Evolutionary conservation across 192 early-diverging fungal genomes (phyloP).

Genomic region (Coemansia sp.): DNA sequence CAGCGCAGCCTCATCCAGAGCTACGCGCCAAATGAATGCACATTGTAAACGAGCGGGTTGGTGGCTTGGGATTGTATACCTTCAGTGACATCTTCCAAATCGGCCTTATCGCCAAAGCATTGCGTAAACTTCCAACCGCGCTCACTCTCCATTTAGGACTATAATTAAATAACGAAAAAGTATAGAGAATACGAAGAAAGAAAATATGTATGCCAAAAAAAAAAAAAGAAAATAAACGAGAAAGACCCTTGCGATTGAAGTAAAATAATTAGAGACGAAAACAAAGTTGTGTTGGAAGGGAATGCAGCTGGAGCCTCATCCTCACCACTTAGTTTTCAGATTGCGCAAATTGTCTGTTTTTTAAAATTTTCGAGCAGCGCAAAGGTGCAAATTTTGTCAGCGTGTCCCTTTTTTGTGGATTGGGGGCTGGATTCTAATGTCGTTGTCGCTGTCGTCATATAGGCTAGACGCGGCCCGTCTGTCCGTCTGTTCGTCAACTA

Average conservation of each 20-base stretch:
- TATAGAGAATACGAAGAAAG: constrained; percentile 3
- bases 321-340: not conserved
- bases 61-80: constrained; percentile 60
- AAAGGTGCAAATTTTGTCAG: constrained; percentile 6
- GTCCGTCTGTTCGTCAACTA: not conserved
- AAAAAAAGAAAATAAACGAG: constrained; percentile 19
- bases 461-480: not conserved
- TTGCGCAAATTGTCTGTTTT: not conserved
- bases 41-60: not conserved
- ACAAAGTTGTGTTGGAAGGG: not conserved
- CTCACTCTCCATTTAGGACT: constrained; percentile 52
- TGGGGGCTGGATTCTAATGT: not conserved
- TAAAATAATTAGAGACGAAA: not conserved
- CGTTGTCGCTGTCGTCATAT: not conserved
- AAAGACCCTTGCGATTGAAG: not conserved
- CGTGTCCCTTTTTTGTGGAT: not conserved
- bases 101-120: constrained; percentile 99
- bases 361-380: constrained; percentile 2
- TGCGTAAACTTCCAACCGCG: constrained; percentile 92
- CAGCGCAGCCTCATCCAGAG: not conserved
- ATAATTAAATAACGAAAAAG: constrained; percentile 16
- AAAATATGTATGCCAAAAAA: constrained; percentile 6
- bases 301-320: not conserved
- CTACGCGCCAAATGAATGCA: constrained; percentile 1
- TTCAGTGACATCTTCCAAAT: constrained; percentile 98